Evolutionary conservation across 345 rosid genomes (phyloP).

Genomic region (Anastatica hierochuntica): DNA sequence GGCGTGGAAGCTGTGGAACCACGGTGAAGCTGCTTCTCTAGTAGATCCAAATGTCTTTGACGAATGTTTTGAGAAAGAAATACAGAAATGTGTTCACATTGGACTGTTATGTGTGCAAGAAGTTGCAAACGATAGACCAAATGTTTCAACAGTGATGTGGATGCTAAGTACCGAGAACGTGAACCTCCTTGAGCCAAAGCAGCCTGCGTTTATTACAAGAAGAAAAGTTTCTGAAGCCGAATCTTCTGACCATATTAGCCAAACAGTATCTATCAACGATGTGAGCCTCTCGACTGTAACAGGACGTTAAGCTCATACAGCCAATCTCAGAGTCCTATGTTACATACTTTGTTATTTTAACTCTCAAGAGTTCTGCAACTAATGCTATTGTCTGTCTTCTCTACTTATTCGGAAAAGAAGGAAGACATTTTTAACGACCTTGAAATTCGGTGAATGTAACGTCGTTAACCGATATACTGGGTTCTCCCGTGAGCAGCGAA

Average conservation of each 20-base stretch:
- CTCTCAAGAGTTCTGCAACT: no score
- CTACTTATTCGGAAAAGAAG: no score
- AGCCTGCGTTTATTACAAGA: conserved; percentile 23
- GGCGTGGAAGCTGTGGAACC: conserved; percentile 36
- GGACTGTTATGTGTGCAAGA: conserved; percentile 39
- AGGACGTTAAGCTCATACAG: no score
- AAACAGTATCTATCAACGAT: conserved; percentile 20
- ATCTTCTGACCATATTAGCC: conserved; percentile 21
- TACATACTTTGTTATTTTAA: no score
- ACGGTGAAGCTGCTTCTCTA: conserved; percentile 15
- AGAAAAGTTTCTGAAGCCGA: conserved; percentile 11
- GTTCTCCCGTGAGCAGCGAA: conserved; percentile 5
- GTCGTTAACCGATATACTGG: conserved; percentile 22
- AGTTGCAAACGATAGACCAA: conserved; percentile 30
- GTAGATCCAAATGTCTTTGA: conserved; percentile 21
- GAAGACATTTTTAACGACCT: conserved; percentile 34
- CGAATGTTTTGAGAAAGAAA: conserved; percentile 16
- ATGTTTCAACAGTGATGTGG: conserved; percentile 26
- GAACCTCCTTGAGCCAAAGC: conserved; percentile 7
- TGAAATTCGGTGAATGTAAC: conserved; percentile 24
- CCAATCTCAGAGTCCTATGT: no score
- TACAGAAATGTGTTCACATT: conserved; percentile 27
- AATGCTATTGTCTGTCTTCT: no score
- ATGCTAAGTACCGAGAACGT: conserved; percentile 19
- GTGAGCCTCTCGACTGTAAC: conserved; percentile 23